phyloP scores from a whole-genome alignment of 768 basidiomycete species.

The Suillus subalutaceus region DNA sequence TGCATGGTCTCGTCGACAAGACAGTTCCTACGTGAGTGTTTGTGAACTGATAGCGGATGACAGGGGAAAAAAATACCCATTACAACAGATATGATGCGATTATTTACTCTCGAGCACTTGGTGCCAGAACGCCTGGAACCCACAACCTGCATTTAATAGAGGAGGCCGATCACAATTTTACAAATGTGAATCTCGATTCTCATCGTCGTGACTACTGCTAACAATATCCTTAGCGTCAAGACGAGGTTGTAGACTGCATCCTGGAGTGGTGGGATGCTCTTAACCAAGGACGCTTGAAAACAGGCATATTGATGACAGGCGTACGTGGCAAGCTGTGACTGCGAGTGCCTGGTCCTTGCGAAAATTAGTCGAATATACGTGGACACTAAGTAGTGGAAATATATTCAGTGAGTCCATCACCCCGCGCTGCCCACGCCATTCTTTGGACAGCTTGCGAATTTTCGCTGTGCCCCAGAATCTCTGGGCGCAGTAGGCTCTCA shows the following conservation, averaged over 20 bases:
- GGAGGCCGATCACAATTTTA: conserved; percentile 80
- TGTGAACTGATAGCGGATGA: neutral
- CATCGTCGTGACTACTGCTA: conserved; percentile 10
- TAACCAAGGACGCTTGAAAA: conserved; percentile 48
- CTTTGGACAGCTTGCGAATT: neutral
- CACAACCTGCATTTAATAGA: conserved; percentile 73
- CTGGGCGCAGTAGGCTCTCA: neutral
- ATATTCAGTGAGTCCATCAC: neutral
- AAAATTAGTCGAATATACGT: neutral
- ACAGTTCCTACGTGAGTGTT: conserved; percentile 68
- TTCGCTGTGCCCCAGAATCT: neutral
- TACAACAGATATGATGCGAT: conserved; percentile 65
- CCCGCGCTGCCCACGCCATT: neutral
- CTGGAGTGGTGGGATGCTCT: conserved; percentile 66
- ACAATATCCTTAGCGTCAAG: conserved; percentile 46
- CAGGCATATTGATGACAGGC: conserved; percentile 67
- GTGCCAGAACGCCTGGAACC: conserved; percentile 61
- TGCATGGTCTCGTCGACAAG: conserved; percentile 74
- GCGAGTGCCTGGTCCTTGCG: neutral
- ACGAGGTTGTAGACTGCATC: conserved; percentile 68
- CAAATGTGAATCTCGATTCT: conserved; percentile 41
- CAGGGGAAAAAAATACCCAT: conserved; percentile 4
- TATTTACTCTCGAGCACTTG: conserved; percentile 67
- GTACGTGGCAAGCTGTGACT: conserved; percentile 51
- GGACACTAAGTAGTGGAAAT: neutral